A percentile compares a stretch with the other conserved stretches of the same genome.
Conservation (phyloP, 1,139 yeast genomes). For the Pneumocystis oryctolagi region DNA sequence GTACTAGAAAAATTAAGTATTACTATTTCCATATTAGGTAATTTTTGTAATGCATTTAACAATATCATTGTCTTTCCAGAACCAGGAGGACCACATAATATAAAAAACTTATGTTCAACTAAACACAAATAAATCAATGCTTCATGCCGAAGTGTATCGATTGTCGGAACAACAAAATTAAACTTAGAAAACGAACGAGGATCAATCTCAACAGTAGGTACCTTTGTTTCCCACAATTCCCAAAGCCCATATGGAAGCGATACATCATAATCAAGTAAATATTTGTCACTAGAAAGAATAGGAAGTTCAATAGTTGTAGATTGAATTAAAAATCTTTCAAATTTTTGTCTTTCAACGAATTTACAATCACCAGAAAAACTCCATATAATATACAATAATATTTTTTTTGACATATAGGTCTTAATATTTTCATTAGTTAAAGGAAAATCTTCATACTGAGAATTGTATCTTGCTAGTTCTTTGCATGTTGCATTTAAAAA, state of each 20-base stretch:
- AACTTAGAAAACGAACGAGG: constrained; percentile 51
- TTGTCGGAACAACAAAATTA: constrained; percentile 58
- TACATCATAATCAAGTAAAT: constrained; percentile 34
- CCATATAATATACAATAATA: constrained; percentile 44
- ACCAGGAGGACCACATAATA: constrained; percentile 95
- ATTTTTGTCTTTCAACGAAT: constrained; percentile 28
- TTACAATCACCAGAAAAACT: constrained; percentile 52
- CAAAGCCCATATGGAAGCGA: constrained; percentile 37
- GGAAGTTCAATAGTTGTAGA: constrained; percentile 11
- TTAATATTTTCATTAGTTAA: constrained; percentile 19
- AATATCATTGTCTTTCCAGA: constrained; percentile 93
- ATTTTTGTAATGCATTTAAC: constrained; percentile 48
- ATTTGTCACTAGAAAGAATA: constrained; percentile 1
- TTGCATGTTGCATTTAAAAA: constrained; percentile 19
- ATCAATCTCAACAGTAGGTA: constrained; percentile 39
- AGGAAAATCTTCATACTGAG: constrained; percentile 19
- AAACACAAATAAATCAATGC: constrained; percentile 42
- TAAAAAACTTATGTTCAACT: constrained; percentile 42
- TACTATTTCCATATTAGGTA: constrained; percentile 44
- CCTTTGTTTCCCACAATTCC: constrained; percentile 33
- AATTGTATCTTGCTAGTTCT: constrained; percentile 16
- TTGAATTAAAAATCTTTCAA: constrained; percentile 27
- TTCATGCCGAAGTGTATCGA: constrained; percentile 63
- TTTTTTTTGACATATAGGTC: constrained; percentile 27
- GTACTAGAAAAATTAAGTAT: constrained; percentile 76